Percentiles rank a stretch among this genome's conserved stretches.
These are phyloP conservation scores for Aspergillus homomorphus DNA, from an alignment of 495 filamentous ascomycete species.

Conservation along the genomic window DNA sequence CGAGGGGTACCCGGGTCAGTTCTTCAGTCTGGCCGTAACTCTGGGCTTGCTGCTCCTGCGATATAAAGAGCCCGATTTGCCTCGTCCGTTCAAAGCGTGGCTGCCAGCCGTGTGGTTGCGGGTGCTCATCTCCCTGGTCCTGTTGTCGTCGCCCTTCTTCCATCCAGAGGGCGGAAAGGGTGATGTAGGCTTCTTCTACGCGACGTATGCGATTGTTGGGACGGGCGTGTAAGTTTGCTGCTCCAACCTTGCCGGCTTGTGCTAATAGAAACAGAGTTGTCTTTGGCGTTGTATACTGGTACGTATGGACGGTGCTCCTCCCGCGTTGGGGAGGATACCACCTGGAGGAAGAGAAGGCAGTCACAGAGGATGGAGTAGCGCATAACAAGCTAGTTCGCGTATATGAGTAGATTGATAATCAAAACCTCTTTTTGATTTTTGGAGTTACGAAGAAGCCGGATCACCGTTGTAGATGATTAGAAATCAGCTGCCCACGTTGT, in stretches of 20 bases:
- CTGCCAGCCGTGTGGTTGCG: slow-evolving; percentile 41
- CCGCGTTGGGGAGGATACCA: slow-evolving; percentile 57
- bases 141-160: slow-evolving; percentile 38
- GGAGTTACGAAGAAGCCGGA: background rate
- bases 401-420: slow-evolving; percentile 7
- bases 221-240: slow-evolving; percentile 58
- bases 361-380: slow-evolving; percentile 57
- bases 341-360: slow-evolving; percentile 56
- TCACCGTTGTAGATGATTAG: background rate
- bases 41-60: slow-evolving; percentile 62
- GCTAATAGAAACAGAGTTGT: slow-evolving; percentile 43
- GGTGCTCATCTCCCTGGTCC: slow-evolving; percentile 29
- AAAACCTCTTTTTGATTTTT: too few species aligned
- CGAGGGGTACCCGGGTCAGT: slow-evolving; percentile 64
- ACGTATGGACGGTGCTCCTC: slow-evolving; percentile 63
- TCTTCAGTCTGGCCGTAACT: slow-evolving; percentile 57
- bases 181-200: slow-evolving; percentile 62
- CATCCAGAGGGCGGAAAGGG: slow-evolving; percentile 48
- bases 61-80: slow-evolving; percentile 55
- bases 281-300: slow-evolving; percentile 67
- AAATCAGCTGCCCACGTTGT: background rate
- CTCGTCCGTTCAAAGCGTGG: slow-evolving; percentile 70
- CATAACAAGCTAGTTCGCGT: slow-evolving; percentile 52
- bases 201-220: slow-evolving; percentile 70
- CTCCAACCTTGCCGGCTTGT: background rate